Evolutionary conservation across 2,329 filamentous ascomycete species (phyloP).

Genomic region (Penicillium sp.): DNA sequence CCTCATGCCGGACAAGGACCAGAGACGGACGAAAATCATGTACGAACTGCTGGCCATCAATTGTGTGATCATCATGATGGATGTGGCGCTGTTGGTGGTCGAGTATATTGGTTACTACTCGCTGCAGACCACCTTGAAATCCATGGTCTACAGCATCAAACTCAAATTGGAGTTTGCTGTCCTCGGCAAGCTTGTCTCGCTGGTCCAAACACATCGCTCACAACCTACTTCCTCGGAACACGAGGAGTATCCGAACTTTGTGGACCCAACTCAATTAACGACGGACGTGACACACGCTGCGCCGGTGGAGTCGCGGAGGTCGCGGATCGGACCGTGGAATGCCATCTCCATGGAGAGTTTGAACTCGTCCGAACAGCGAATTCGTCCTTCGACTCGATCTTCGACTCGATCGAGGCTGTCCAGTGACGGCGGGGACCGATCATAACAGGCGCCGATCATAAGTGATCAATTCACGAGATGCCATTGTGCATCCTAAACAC

Average conservation of each 20-base stretch:
- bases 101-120: slow-evolving; percentile 50
- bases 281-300: slow-evolving; percentile 45
- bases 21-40: slow-evolving; percentile 48
- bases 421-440: slow-evolving; percentile 8
- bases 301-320: slow-evolving; percentile 19
- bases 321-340: slow-evolving; percentile 27
- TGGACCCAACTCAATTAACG: slow-evolving; percentile 45
- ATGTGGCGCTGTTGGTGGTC: slow-evolving; percentile 48
- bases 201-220: slow-evolving; percentile 40
- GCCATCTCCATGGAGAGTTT: slow-evolving; percentile 37
- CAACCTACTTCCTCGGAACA: slow-evolving; percentile 37
- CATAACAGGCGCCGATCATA: background rate
- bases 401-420: slow-evolving; percentile 24
- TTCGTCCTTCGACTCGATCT: slow-evolving; percentile 24
- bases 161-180: slow-evolving; percentile 56
- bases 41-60: slow-evolving; percentile 55
- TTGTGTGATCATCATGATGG: slow-evolving; percentile 51
- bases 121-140: slow-evolving; percentile 52
- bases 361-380: slow-evolving; percentile 29
- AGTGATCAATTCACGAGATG: background rate
- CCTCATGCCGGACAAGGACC: slow-evolving; percentile 39
- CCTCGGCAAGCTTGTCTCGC: slow-evolving; percentile 47
- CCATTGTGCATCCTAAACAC: background rate
- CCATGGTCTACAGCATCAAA: slow-evolving; percentile 54
- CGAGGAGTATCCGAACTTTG: slow-evolving; percentile 47